These are phyloP conservation scores for Jasminum sambac DNA, from an alignment of 257 asterid species.

Conservation along the genomic window DNA sequence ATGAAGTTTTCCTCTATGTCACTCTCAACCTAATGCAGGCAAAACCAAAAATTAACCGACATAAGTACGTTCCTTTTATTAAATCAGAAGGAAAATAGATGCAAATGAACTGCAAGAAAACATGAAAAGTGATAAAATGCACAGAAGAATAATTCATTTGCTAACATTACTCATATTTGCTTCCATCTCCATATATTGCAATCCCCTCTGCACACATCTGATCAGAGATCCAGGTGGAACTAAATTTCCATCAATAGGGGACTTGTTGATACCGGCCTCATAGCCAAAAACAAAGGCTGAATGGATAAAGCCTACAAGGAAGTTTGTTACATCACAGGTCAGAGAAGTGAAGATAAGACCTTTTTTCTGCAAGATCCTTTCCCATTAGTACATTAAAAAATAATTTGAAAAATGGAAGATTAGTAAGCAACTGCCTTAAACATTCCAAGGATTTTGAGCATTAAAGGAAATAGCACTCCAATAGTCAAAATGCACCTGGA, in stretches of 20 bases:
- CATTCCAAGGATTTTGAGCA: neutral
- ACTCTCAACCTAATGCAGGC: conserved; percentile 31
- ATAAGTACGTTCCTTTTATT: conserved; percentile 1
- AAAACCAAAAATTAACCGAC: conserved; percentile 13
- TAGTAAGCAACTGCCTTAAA: neutral
- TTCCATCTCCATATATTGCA: conserved; percentile 46
- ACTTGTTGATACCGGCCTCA: conserved; percentile 38
- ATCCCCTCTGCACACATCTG: conserved; percentile 44
- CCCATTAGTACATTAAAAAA: neutral
- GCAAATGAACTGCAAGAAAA: neutral
- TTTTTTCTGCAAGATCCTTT: neutral
- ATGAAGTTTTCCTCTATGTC: conserved; percentile 40
- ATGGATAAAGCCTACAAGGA: conserved; percentile 36
- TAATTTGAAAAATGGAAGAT: no score
- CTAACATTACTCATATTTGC: conserved; percentile 49
- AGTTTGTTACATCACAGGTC: conserved; percentile 7
- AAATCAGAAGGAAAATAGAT: neutral
- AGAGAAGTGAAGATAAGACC: neutral
- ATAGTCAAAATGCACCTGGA: neutral
- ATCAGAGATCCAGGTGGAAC: conserved; percentile 49
- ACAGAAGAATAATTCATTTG: conserved; percentile 17
- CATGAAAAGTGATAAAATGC: neutral
- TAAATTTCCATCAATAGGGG: conserved; percentile 30
- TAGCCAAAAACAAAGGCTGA: conserved; percentile 43
- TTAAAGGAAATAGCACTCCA: neutral